Conservation (phyloP, 805 yeast genomes). For the Saccharomycopsis amapae region DNA sequence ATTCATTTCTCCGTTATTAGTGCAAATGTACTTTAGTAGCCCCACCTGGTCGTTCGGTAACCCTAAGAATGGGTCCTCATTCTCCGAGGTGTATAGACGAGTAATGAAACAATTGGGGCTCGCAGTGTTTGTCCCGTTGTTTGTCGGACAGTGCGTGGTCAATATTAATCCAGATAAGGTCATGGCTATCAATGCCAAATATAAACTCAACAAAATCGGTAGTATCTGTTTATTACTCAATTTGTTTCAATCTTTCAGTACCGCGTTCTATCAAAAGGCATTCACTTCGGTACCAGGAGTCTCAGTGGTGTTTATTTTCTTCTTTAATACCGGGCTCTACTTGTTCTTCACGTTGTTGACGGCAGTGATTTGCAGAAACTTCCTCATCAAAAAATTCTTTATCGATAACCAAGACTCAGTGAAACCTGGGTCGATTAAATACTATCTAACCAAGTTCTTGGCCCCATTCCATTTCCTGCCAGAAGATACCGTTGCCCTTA, state of each 20-base stretch:
- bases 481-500: conserved; percentile 66
- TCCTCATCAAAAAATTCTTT: conserved; percentile 8
- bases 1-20: conserved; percentile 77
- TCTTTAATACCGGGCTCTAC: conserved; percentile 77
- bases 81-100: conserved; percentile 52
- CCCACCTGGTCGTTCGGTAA: conserved; percentile 71
- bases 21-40: conserved; percentile 55
- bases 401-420: conserved; percentile 4
- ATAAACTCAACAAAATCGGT: conserved; percentile 64
- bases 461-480: conserved; percentile 66
- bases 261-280: conserved; percentile 79
- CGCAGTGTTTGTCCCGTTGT: conserved; percentile 74
- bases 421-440: background rate
- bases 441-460: conserved; percentile 32
- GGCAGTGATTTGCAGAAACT: conserved; percentile 44
- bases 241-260: conserved; percentile 74
- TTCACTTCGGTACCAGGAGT: conserved; percentile 63
- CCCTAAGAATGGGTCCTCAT: conserved; percentile 54
- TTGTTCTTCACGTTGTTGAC: conserved; percentile 66
- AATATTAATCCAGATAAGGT: conserved; percentile 60
- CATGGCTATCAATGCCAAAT: conserved; percentile 50
- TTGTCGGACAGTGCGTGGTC: conserved; percentile 83
- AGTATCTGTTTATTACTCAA: conserved; percentile 71
- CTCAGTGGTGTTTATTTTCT: conserved; percentile 68
- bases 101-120: conserved; percentile 88